Evolutionary conservation across 2,329 filamentous ascomycete genomes (phyloP).

Genomic region (Sporothrix brunneoviolacea): DNA sequence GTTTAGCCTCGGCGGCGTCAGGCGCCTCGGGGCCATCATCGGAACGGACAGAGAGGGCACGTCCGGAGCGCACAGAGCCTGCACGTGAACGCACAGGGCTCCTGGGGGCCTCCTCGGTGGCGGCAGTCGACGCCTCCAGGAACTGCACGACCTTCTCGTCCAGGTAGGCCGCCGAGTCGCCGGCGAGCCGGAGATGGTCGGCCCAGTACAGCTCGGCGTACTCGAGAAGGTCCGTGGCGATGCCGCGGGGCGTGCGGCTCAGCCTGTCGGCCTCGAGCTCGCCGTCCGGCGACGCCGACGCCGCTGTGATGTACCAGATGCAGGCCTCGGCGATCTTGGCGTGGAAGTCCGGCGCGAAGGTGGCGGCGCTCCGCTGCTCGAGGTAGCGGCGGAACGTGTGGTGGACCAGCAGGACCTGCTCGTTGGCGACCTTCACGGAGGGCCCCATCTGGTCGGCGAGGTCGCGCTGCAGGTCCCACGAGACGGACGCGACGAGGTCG

Average conservation of each 20-base stretch:
- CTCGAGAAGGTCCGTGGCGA: not conserved
- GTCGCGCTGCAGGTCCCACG: slow-evolving; percentile 10
- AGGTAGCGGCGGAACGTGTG: slow-evolving; percentile 1
- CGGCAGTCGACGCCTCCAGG: too few relatives aligned
- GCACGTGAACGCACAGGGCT: too few relatives aligned
- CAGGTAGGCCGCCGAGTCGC: not conserved
- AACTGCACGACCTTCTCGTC: not conserved
- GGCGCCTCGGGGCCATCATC: too few relatives aligned
- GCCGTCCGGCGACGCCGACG: not conserved
- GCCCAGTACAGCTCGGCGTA: slow-evolving; percentile 11
- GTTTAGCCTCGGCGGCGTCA: too few relatives aligned
- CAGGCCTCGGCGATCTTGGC: not conserved
- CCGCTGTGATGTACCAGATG: not conserved
- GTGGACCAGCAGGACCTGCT: slow-evolving; percentile 1
- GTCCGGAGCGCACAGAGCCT: too few relatives aligned
- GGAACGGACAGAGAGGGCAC: too few relatives aligned
- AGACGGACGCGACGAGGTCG: not conserved
- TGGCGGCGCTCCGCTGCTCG: not conserved
- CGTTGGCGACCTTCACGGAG: not conserved
- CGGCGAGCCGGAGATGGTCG: not conserved
- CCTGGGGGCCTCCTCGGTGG: too few relatives aligned
- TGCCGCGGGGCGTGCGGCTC: not conserved
- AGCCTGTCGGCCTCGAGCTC: not conserved
- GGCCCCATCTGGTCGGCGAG: not conserved
- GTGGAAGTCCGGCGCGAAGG: not conserved